Conservation (phyloP, 768 basidiomycete genomes). For the Pleurotus tuoliensis region DNA sequence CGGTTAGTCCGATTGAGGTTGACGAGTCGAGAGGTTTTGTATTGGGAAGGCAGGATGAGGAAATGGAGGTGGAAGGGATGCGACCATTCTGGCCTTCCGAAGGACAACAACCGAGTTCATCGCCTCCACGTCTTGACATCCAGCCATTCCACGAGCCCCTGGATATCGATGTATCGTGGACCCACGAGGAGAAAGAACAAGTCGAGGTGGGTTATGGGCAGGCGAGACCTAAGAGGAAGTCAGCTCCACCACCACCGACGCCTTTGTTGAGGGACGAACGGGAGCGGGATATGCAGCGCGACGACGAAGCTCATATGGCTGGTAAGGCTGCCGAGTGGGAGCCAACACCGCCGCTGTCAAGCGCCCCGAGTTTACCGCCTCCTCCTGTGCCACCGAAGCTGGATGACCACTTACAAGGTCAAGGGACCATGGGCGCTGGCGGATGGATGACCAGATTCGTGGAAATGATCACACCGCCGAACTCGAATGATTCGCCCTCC, state of each 20-base stretch:
- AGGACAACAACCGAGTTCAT: not conserved
- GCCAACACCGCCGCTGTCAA: not conserved
- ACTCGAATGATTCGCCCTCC: not conserved
- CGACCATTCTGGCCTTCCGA: not conserved
- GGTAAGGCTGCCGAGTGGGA: not conserved
- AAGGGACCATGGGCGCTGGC: not conserved
- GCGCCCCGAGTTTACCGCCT: not conserved
- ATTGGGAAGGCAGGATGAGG: not conserved
- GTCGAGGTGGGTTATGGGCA: not conserved
- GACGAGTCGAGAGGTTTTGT: not conserved
- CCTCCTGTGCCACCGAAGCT: not conserved
- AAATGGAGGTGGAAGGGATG: not conserved
- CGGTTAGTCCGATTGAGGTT: not conserved
- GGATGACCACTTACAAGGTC: not conserved
- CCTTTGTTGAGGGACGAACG: not conserved
- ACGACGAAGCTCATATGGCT: not conserved
- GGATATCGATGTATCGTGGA: not conserved
- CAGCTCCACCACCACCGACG: not conserved
- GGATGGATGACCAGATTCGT: conserved; percentile 1
- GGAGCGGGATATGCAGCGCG: not conserved
- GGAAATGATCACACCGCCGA: not conserved
- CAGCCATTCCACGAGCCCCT: not conserved
- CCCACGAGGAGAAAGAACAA: not conserved
- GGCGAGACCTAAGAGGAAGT: not conserved
- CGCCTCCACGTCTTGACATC: not conserved